Evolutionary conservation across 2,329 filamentous ascomycete genomes (phyloP), one percentile per base, ranked within the genome.

Genomic region (Pleomassaria siparia): DNA sequence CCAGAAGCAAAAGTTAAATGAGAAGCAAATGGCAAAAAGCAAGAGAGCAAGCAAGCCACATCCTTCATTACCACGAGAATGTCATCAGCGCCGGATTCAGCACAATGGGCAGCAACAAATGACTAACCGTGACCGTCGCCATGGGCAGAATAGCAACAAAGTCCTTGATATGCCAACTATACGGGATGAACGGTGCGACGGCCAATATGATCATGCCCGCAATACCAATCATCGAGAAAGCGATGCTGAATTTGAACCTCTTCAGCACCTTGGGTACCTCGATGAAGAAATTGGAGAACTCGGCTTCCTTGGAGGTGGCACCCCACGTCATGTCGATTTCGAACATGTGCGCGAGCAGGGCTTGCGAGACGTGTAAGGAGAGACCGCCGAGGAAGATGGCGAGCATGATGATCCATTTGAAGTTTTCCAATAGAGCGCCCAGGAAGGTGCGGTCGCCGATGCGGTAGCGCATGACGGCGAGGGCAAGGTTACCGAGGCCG

Each of bases 311-410:
- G 41, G 84, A 81, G 0, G 89, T 94, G 1, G 88, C 84, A 43
- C 88, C 88, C 88, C 88, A 92, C 2, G 81, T 83, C 86, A 91
- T 91, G 72, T 92, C 80, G 64, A 91, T 83, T 73, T 89, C 85
- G 66, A 92, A 89, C 84, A 91, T 89, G 74, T 92, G 89, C 3
- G 85, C 80, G 39, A 92, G 74, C 35, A 94, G 76, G 3, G 89
- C 89, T 68, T 91, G 86, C 28, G 84, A 88, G 44, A 94, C 82
- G 72, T 92, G 88, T 32, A 92, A 80, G 2, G 85, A 88, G 44
- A 91, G 78, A 26, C 89, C 89, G 44, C 89, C 89, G 16, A 94
- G 76, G 78, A 92, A 94, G 67, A 91, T 86, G 54, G 85, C 85
- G 43, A 91, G 76, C 74, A 84, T 76, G 12, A 79, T 76, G 29